Evolutionary conservation across 2,329 filamentous ascomycete genomes (phyloP), one percentile per base, ranked within the genome.

Genomic region (Acrodontium crateriforme): DNA sequence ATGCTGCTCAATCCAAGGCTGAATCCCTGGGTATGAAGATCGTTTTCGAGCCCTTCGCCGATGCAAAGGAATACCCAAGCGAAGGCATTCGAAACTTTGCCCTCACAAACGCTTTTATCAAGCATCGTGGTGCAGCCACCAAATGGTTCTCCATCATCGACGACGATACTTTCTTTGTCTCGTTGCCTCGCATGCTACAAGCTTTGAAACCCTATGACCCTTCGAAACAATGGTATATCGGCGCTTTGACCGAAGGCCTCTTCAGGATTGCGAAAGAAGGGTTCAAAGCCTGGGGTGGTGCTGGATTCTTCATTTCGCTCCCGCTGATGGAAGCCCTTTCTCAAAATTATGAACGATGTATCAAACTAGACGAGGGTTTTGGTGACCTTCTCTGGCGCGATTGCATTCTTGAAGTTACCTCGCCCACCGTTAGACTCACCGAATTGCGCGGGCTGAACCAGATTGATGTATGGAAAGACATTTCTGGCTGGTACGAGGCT

Each of bases 161-260:
- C 25, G 45, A 47, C 24, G 45, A 47, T 22, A 47, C 45, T 2
- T 47, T 47, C 34, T 47, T 47, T 23, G 26, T 45, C 10, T 44
- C 42, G 3, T 26, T 47, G 15, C 37, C 39, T 4, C 30, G 31
- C 1, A 31, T 44, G 31, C 13, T 46, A 14, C 24, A 42, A 10
- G 32, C 35, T 3, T 29, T 47, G n/a, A 20, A 21, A 10, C 34
- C 40, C 9, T 44, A 38, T 27, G 35, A 43, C 27, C 30, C 35
- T 9, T 16, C 24, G 7, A 25, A 36, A 28, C 31, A 30, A 12
- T 44, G 36, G 32, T 47, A 46, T 29, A 39, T 47, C 18, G 44
- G 44, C 14, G 36, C 37, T 3, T 28, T 47, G 18, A 40, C 42
- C 16, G 44, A 47, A 40, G 37, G 41, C 7, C 41, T 40, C 27